A percentile compares a stretch with the other conserved stretches of the same genome.
Conservation (phyloP, 2,329 filamentous ascomycete species). For the Mollisia scopiformis region DNA sequence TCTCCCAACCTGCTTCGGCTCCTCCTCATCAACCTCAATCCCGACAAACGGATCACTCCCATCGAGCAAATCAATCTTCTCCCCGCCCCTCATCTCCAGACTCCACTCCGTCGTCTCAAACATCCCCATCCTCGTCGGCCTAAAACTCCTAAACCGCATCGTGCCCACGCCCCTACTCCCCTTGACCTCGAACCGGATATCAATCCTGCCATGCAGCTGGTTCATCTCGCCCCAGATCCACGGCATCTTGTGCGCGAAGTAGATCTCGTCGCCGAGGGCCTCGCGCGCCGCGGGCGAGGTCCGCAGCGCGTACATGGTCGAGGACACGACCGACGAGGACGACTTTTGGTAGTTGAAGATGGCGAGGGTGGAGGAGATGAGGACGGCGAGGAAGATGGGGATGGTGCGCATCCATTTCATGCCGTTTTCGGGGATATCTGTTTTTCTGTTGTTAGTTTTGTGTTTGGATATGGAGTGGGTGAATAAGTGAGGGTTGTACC, state of each 20-base stretch:
- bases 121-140: constrained; percentile 62
- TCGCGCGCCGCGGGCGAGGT: constrained; percentile 76
- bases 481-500: background rate
- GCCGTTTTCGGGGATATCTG: constrained; percentile 34
- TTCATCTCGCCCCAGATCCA: constrained; percentile 90
- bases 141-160: constrained; percentile 80
- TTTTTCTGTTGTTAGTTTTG: background rate
- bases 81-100: constrained; percentile 63
- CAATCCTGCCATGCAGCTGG: constrained; percentile 87
- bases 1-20: constrained; percentile 43
- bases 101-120: constrained; percentile 95
- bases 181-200: constrained; percentile 86
- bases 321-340: constrained; percentile 82
- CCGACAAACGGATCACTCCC: constrained; percentile 69
- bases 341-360: constrained; percentile 99
- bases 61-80: constrained; percentile 73
- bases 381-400: constrained; percentile 76
- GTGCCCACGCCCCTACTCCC: constrained; percentile 71
- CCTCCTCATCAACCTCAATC: constrained; percentile 45
- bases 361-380: constrained; percentile 73
- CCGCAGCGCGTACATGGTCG: constrained; percentile 88
- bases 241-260: constrained; percentile 77
- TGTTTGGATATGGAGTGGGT: no score
- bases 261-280: constrained; percentile 83
- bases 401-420: constrained; percentile 71